These are phyloP conservation scores for Geotrichum ghanense DNA, from an alignment of 805 yeast genomes.

Conservation along the genomic window DNA sequence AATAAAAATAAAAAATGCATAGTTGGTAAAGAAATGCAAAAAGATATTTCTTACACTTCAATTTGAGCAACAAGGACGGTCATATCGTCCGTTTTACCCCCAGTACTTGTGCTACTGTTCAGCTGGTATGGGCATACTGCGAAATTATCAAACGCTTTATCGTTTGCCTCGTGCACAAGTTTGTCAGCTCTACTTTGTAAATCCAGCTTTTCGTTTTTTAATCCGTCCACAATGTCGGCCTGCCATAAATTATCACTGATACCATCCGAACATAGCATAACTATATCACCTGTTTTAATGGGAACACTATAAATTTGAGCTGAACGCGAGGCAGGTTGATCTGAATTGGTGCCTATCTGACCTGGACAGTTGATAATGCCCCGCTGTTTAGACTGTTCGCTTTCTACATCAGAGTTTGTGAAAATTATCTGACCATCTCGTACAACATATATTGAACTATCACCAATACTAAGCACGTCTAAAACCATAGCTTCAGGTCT, in stretches of 20 bases:
- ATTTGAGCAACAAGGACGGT: background rate
- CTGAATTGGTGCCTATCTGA: slow-evolving; percentile 10
- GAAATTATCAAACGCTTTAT: slow-evolving; percentile 11
- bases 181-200: slow-evolving; percentile 8
- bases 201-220: slow-evolving; percentile 9
- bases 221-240: slow-evolving; percentile 7
- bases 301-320: slow-evolving; percentile 5
- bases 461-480: slow-evolving; percentile 8
- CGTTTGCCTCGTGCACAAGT: slow-evolving; percentile 7
- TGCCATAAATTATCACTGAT: slow-evolving; percentile 13
- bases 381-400: background rate
- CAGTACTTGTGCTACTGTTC: background rate
- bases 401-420: slow-evolving; percentile 4
- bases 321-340: slow-evolving; percentile 6
- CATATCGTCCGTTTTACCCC: slow-evolving; percentile 2
- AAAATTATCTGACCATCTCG: slow-evolving; percentile 8
- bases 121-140: slow-evolving; percentile 9
- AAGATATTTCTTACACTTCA: background rate
- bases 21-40: too few relatives aligned
- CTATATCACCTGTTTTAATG: slow-evolving; percentile 8
- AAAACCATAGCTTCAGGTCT: slow-evolving; percentile 8
- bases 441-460: slow-evolving; percentile 9
- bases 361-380: slow-evolving; percentile 5
- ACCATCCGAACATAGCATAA: slow-evolving; percentile 10
- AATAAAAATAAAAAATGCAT: too few relatives aligned